A percentile compares a stretch with the other conserved stretches of the same genome.
Conservation (phyloP, 768 basidiomycete species). For the Auricularia cornea region DNA sequence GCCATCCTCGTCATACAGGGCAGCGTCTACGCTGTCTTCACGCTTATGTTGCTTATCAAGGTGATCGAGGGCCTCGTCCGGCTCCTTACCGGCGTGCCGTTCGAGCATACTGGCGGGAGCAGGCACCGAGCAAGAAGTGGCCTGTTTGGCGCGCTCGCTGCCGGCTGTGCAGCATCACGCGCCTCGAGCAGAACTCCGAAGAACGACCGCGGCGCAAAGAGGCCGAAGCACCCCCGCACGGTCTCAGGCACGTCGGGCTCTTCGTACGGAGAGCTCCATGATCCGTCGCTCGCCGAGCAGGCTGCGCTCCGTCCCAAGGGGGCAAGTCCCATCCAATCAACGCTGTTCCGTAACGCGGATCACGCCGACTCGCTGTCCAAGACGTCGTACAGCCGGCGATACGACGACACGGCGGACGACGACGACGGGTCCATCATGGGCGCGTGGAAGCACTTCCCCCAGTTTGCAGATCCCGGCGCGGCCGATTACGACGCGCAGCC, state of each 20-base stretch:
- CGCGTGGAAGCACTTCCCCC: conserved; percentile 76
- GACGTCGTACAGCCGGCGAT: conserved; percentile 19
- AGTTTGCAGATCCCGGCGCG: conserved; percentile 6
- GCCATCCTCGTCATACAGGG: conserved; percentile 75
- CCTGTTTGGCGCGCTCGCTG: conserved; percentile 64
- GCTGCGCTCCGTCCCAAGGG: not conserved
- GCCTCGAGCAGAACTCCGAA: conserved; percentile 2
- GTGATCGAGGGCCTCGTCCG: conserved; percentile 76
- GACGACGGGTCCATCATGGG: conserved; percentile 80
- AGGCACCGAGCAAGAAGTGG: conserved; percentile 75
- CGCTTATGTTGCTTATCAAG: conserved; percentile 78
- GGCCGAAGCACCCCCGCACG: not conserved
- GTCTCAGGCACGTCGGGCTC: conserved; percentile 13
- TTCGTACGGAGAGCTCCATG: not conserved
- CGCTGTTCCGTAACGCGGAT: conserved; percentile 4
- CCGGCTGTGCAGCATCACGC: not conserved
- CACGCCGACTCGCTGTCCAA: conserved; percentile 8
- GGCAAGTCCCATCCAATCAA: not conserved
- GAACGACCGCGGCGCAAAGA: not conserved
- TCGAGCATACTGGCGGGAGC: conserved; percentile 45
- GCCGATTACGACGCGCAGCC: not conserved
- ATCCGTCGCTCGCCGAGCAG: not conserved
- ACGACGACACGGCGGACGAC: conserved; percentile 72
- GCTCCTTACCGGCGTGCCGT: conserved; percentile 65
- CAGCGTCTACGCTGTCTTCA: conserved; percentile 76